phyloP scores from a whole-genome alignment of 371 early-diverging fungal genomes.

The Haplosporangium sp. region DNA sequence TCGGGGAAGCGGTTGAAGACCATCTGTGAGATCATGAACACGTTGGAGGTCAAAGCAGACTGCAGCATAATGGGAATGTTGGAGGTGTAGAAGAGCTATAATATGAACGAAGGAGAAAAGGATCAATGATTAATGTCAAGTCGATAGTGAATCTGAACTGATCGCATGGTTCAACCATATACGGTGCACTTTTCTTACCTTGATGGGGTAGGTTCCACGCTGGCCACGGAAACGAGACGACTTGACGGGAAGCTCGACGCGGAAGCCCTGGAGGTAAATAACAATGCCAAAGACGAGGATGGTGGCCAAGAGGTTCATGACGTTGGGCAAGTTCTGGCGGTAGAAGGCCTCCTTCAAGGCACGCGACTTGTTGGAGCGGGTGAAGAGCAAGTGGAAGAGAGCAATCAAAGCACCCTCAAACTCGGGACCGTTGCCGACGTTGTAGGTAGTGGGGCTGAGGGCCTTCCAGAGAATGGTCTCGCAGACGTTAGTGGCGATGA shows the following conservation, averaged over 20 bases:
- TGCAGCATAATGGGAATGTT: constrained; percentile 99
- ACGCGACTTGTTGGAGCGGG: constrained; percentile 97
- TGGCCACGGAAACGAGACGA: constrained; percentile 97
- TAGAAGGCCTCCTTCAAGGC: constrained; percentile 99
- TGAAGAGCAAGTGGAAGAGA: constrained; percentile 95
- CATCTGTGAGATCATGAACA: constrained; percentile 97
- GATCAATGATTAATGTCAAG: too few relatives aligned
- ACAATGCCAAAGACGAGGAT: constrained; percentile 93
- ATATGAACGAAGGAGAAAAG: too few relatives aligned
- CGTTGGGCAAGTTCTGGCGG: constrained; percentile 96
- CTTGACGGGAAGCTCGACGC: constrained; percentile 99
- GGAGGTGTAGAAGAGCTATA: constrained; percentile 96
- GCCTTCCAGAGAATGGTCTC: constrained; percentile 99
- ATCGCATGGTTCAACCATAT: too few relatives aligned
- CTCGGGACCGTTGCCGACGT: constrained; percentile 98
- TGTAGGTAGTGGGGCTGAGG: constrained; percentile 96
- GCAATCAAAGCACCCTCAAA: constrained; percentile 99
- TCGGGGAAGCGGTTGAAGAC: constrained; percentile 96
- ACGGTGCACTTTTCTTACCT: constrained; percentile 38
- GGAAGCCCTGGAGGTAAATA: constrained; percentile 99
- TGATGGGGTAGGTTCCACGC: constrained; percentile 98
- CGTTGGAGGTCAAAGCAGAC: constrained; percentile 95
- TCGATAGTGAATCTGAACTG: too few relatives aligned
- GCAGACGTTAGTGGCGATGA: constrained; percentile 99
- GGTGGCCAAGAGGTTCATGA: constrained; percentile 94